Base-by-base conservation (phyloP, 345 rosid species). In the Citrus reticulata region DNA sequence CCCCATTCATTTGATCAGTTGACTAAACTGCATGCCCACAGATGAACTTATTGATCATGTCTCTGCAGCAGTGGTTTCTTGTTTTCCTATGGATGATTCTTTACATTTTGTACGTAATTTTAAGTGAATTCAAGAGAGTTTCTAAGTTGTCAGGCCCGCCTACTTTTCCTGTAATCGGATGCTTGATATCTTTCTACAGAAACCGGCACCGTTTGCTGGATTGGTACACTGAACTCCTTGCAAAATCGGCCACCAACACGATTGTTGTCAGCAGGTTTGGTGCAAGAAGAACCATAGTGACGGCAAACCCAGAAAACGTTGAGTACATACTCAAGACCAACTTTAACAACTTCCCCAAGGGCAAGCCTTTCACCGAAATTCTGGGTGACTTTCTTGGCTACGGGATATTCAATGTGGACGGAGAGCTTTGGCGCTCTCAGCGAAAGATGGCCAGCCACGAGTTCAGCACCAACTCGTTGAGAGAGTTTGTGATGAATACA, bases 301-400 rank as follows among this genome's bases (percentile, higher is more conserved):
- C 97, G 2, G 97, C 95, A 16, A 93, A 93, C 78, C 91, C 92
- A 0, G 76, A 81, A 30, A 94, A 94, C 81, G 98, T 94, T 0
- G 90, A 90, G 88, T 87, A 94, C 78, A 84, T 94, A 37, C 97
- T 94, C 73, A 90, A 86, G 75, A 91, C 95, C 42, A 94, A 93
- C 89, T 94, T 94, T 84, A 85, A 75, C 68, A 94, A 94, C 87
- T 94, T 83, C 84, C 98, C 98, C 1, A 94, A 93, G 75, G 98
- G 97, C 62, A 88, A 88, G 87, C 96, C 96, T 65, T 94, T 94
- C 74, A 94, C 97, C 9, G 96, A 93, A 30, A 88, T 90, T 73
- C 91, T 94, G 0, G 92, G 91, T n/a, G 97, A 93, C 75, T 91
- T 92, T 69, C 91, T 94, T 24, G 97, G 98, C 22, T 78, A 71